phyloP scores from a whole-genome alignment of 176 grass and related monocot species.

The Lolium perenne region DNA sequence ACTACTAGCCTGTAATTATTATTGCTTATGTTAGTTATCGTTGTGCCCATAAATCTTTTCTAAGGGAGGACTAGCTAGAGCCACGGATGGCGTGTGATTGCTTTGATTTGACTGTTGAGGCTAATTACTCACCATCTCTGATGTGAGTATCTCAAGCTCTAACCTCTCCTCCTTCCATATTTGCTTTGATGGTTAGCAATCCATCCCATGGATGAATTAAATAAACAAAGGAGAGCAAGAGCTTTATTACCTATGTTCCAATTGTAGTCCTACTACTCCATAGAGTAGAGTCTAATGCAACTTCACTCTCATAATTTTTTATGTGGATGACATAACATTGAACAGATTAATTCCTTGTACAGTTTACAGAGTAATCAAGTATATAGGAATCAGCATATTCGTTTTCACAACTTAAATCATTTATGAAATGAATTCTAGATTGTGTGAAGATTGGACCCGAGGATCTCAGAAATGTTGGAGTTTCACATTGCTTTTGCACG shows the following conservation, averaged over 20 bases:
- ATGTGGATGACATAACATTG: not conserved
- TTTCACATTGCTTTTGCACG: not conserved
- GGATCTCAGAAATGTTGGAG: not conserved
- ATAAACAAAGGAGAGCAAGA: slow-evolving; percentile 13
- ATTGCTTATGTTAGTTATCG: slow-evolving; percentile 67
- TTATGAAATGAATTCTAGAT: not conserved
- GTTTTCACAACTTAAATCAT: not conserved
- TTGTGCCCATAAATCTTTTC: slow-evolving; percentile 58
- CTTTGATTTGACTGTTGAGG: slow-evolving; percentile 61
- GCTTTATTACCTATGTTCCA: not conserved
- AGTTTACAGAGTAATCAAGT: not conserved
- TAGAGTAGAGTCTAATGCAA: slow-evolving; percentile 19
- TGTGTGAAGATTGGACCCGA: not conserved
- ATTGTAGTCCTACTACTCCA: slow-evolving; percentile 5
- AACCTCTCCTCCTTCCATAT: slow-evolving; percentile 42
- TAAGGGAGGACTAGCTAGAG: slow-evolving; percentile 37
- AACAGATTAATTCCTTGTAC: slow-evolving; percentile 4
- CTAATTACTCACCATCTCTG: slow-evolving; percentile 72
- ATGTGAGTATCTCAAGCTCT: slow-evolving; percentile 48
- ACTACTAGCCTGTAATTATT: slow-evolving; percentile 53
- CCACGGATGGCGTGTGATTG: slow-evolving; percentile 40
- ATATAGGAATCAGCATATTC: not conserved
- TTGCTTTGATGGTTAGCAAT: slow-evolving; percentile 64
- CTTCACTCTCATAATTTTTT: slow-evolving; percentile 5
- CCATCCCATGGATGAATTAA: slow-evolving; percentile 11